Evolutionary conservation across 2,329 filamentous ascomycete species (phyloP), one percentile per base, ranked within the genome.

Genomic region (Penicillium oxalicum): DNA sequence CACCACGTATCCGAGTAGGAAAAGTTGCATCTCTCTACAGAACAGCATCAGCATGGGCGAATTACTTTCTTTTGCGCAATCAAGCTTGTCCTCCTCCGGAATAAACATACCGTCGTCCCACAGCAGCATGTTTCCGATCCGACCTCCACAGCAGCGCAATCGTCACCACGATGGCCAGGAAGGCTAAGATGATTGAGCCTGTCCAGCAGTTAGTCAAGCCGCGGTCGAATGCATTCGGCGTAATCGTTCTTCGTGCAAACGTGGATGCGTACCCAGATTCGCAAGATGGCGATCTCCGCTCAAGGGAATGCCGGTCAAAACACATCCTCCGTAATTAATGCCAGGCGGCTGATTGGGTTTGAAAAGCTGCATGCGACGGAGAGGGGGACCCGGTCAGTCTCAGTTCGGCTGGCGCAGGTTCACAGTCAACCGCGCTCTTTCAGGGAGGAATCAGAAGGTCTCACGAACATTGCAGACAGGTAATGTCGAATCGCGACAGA

Each of bases 11-110:
- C 87, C 85, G 37, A 88, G 54, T 44, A 98, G 80, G 73, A 98
- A 97, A 32, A 96, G 63, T 77, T 98, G 93, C 81, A 98, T 97
- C 71, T 98, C 93, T 70, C 93, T 95, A 63, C 40, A 5, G 48
- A 47, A 47, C n/a, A 12, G 11, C 29, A 36, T 45, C 32, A 45
- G 43, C 29, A 36, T 45, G 25, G 39, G 43, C 43, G 27, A 37
- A 33, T 45, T n/a, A 33, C 25, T 38, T 36, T 18, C 13, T 5
- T 32, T 32, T 11, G 11, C 29, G 4, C 27, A n/a, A 13, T 39
- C 35, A 24, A 9, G 5, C 26, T 25, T 33, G 41, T 41, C 34
- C 33, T 34, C 13, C 27, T 26, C 26, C n/a, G 36, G 39, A 27
- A 24, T 28, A 43, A 25, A 61, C 78, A 53, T 73, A 94, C 90